Percentiles rank a stretch among this genome's conserved stretches.
Evolutionary conservation across 163 green algal species (phyloP).

Genomic region (Coccomyxa subellipsoidea): DNA sequence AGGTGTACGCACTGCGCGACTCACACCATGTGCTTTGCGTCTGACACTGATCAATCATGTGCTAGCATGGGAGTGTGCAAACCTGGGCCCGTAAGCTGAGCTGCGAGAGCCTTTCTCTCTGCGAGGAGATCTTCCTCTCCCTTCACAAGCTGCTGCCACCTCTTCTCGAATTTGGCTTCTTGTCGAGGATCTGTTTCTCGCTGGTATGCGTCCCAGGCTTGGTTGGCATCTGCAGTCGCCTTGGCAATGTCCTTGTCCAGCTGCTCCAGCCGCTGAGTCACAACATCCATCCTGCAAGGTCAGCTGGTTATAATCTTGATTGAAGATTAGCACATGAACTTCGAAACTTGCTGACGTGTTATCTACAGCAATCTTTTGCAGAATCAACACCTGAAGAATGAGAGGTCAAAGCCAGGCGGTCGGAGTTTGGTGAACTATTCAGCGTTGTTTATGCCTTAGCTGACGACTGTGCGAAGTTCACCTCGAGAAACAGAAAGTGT

Average conservation of each 20-base stretch:
- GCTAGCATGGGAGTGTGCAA: neutral
- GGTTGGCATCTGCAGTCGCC: neutral
- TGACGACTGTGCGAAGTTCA: neutral
- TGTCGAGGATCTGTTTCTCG: neutral
- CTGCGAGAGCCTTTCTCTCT: neutral
- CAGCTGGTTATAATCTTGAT: neutral
- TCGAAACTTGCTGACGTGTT: neutral
- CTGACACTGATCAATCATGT: neutral
- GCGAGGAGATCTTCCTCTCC: neutral
- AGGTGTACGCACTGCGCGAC: neutral
- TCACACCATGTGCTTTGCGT: no score
- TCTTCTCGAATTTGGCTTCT: neutral
- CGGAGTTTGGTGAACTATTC: neutral
- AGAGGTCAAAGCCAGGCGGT: neutral
- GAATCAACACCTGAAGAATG: neutral
- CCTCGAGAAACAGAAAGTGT: neutral
- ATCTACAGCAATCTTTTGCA: neutral
- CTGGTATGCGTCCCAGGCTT: neutral
- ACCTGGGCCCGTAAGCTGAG: neutral
- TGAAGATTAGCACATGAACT: neutral
- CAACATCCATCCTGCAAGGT: neutral
- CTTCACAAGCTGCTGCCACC: neutral
- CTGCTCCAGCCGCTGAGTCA: neutral
- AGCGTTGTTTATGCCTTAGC: neutral
- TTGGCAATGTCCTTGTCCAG: neutral